Conservation (phyloP, 176 grass and related monocot species). For the Aegilops bicornis region DNA sequence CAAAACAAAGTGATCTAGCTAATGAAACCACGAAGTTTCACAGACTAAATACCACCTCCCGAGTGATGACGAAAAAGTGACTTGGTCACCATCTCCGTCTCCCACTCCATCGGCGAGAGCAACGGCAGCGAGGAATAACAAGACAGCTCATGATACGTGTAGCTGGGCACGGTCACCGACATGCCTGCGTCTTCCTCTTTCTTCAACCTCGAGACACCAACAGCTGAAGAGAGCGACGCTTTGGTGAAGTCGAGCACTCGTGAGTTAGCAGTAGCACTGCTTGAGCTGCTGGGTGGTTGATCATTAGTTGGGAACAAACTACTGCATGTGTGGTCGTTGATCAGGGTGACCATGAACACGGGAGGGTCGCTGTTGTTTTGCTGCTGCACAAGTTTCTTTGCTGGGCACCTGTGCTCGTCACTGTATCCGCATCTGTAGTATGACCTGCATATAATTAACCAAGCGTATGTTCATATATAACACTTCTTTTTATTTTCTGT, state of each 20-base stretch:
- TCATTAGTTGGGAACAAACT: constrained; percentile 11
- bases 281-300: background rate
- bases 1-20: background rate
- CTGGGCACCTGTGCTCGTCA: constrained; percentile 32
- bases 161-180: background rate
- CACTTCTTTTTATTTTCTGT: too few relatives aligned
- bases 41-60: background rate
- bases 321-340: constrained; percentile 39
- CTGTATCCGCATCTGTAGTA: constrained; percentile 55
- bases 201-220: background rate
- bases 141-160: background rate
- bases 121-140: background rate
- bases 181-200: constrained; percentile 5
- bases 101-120: background rate
- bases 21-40: background rate
- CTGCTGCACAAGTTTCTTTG: constrained; percentile 52
- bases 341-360: constrained; percentile 25
- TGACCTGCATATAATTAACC: constrained; percentile 22
- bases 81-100: constrained; percentile 6
- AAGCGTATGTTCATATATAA: background rate
- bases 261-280: background rate
- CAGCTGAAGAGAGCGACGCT: background rate
- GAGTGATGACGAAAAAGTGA: background rate
- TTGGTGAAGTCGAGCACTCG: constrained; percentile 37
- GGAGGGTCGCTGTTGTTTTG: constrained; percentile 10